Conservation (phyloP, 352 stramenopile species). For the Halophytophthora polymorphica region DNA sequence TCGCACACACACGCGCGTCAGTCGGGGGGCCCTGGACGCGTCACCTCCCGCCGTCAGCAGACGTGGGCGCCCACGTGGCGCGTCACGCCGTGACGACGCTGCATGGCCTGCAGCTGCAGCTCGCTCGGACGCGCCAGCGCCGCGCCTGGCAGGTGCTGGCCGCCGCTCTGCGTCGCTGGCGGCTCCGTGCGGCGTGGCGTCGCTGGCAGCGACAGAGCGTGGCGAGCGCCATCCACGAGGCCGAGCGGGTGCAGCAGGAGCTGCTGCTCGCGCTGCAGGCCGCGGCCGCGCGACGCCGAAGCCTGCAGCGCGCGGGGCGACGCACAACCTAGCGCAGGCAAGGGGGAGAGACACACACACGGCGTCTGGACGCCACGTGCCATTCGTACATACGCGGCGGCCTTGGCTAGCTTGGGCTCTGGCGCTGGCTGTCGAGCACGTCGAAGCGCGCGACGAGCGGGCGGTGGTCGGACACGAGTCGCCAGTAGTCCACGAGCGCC, state of each 20-base stretch:
- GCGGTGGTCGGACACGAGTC: conserved; percentile 76
- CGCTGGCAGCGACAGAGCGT: conserved; percentile 60
- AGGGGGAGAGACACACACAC: no score
- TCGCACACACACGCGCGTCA: conserved; percentile 21
- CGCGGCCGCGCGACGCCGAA: conserved; percentile 34
- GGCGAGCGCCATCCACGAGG: conserved; percentile 32
- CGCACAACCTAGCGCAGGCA: no score
- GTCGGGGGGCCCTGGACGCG: conserved; percentile 9
- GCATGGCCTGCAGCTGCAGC: conserved; percentile 8
- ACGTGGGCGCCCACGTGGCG: no score
- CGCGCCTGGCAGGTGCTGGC: conserved; percentile 18
- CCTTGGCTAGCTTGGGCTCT: no score
- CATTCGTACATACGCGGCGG: no score
- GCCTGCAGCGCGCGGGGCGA: conserved; percentile 13
- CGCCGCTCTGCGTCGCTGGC: conserved; percentile 3
- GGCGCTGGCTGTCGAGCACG: conserved; percentile 26
- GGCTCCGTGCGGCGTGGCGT: no score
- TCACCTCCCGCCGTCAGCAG: no score
- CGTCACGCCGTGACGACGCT: no score
- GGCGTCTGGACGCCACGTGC: no score
- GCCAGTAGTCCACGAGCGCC: conserved; percentile 79
- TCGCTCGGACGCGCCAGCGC: conserved; percentile 12
- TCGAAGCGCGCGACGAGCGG: conserved; percentile 68
- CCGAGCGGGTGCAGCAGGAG: conserved; percentile 38
- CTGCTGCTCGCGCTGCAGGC: conserved; percentile 41